A percentile compares a stretch with the other conserved stretches of the same genome.
Conservation (phyloP, 2,329 filamentous ascomycete species). For the Pseudocercospora ulei region DNA sequence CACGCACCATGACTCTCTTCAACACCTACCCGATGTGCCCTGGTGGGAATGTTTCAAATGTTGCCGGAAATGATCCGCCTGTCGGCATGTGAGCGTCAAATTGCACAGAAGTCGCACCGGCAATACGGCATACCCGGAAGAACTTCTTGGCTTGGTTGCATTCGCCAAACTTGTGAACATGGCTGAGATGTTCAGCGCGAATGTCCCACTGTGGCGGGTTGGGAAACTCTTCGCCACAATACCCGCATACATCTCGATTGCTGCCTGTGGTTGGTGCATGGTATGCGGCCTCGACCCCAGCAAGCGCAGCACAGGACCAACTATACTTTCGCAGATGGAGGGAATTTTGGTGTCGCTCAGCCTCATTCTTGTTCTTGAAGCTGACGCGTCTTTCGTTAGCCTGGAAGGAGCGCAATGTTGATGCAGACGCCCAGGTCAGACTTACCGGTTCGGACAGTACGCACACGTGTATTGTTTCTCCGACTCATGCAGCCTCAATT, state of each 20-base stretch:
- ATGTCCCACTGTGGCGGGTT: constrained; percentile 83
- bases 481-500: constrained; percentile 72
- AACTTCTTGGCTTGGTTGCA: constrained; percentile 99
- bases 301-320: constrained; percentile 87
- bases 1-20: constrained; percentile 41
- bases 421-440: not conserved
- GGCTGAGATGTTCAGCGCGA: constrained; percentile 75
- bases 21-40: constrained; percentile 15
- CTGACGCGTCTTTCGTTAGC: constrained; percentile 2
- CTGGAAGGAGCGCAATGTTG: not conserved
- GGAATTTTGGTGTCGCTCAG: constrained; percentile 90
- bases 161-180: constrained; percentile 91
- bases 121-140: constrained; percentile 49
- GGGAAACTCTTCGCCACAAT: constrained; percentile 86
- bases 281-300: constrained; percentile 66
- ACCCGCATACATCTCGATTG: constrained; percentile 75
- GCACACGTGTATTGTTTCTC: constrained; percentile 94
- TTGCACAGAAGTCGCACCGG: not conserved
- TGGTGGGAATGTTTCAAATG: constrained; percentile 68
- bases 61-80: constrained; percentile 90
- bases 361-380: constrained; percentile 99
- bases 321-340: constrained; percentile 85
- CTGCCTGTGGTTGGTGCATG: constrained; percentile 59
- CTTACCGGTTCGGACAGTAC: constrained; percentile 70
- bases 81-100: constrained; percentile 5